These are phyloP conservation scores for Skeletonema tropicum DNA, from an alignment of 108 stramenopile genomes.

Conservation along the genomic window DNA sequence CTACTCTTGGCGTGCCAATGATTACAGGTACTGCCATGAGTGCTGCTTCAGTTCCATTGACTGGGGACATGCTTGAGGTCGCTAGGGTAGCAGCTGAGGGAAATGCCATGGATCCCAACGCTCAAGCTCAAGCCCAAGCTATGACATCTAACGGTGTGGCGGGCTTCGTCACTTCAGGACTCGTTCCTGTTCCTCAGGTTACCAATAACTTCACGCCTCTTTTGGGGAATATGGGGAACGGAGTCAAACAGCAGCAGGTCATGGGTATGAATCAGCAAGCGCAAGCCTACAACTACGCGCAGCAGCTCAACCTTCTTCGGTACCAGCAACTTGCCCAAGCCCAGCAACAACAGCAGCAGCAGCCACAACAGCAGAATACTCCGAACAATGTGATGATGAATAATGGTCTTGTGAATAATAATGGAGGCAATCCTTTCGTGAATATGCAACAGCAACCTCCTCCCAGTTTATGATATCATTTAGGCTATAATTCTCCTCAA, in stretches of 20 bases:
- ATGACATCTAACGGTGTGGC: not conserved
- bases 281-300: not conserved
- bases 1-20: not conserved
- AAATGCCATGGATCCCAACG: not conserved
- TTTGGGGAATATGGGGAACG: not conserved
- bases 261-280: slow-evolving; percentile 2
- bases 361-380: not conserved
- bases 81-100: not conserved
- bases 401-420: not conserved
- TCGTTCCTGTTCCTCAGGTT: not conserved
- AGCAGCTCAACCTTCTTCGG: not conserved
- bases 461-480: not conserved
- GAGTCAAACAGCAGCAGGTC: not conserved
- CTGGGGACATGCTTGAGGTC: not conserved
- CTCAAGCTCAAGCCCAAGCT: not conserved
- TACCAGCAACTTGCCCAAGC: not conserved
- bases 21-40: not conserved
- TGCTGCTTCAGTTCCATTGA: not conserved
- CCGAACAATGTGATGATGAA: not conserved
- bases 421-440: not conserved
- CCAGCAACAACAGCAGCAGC: too few species aligned
- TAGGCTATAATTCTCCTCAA: not conserved
- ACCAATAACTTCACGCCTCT: not conserved
- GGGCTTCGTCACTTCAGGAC: not conserved
- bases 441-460: not conserved